Evolutionary conservation across 352 stramenopile genomes (phyloP).

Genomic region (Hyaloperonospora arabidopsidis): DNA sequence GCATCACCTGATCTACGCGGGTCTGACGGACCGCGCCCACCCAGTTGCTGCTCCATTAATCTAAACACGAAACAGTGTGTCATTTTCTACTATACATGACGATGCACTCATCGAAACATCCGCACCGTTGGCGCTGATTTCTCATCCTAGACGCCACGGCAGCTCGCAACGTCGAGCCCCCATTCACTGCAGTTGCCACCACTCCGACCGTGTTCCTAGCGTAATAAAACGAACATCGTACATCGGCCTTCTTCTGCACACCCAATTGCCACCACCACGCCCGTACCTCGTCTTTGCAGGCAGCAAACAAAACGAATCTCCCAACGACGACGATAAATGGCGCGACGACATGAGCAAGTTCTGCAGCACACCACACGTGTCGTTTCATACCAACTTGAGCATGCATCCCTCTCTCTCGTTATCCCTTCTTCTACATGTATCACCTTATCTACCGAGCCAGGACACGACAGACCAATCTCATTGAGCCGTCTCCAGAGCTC

Average conservation of each 20-base stretch:
- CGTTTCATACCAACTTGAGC: background rate
- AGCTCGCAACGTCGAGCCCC: conserved; percentile 62
- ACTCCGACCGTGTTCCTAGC: conserved; percentile 43
- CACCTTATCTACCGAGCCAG: conserved; percentile 51
- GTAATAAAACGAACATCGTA: background rate
- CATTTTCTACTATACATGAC: no score
- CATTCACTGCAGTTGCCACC: conserved; percentile 61
- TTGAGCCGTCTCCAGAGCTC: conserved; percentile 75
- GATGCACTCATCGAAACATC: background rate
- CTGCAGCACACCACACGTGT: conserved; percentile 16
- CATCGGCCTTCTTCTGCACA: background rate
- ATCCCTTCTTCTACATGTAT: background rate
- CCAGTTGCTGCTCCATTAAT: conserved; percentile 78
- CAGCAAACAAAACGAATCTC: conserved; percentile 79
- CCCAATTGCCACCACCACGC: background rate
- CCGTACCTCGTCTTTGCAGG: conserved; percentile 53
- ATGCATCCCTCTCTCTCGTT: background rate
- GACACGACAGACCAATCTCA: conserved; percentile 62
- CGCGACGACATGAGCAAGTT: conserved; percentile 71
- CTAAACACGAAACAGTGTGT: conserved; percentile 17
- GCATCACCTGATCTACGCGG: conserved; percentile 13
- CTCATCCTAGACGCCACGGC: conserved; percentile 76
- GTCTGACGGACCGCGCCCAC: conserved; percentile 33
- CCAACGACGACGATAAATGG: conserved; percentile 72
- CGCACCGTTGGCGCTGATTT: conserved; percentile 60